These are phyloP conservation scores for Nepenthes alata DNA, from an alignment of 179 eudicot species.

Conservation along the genomic window DNA sequence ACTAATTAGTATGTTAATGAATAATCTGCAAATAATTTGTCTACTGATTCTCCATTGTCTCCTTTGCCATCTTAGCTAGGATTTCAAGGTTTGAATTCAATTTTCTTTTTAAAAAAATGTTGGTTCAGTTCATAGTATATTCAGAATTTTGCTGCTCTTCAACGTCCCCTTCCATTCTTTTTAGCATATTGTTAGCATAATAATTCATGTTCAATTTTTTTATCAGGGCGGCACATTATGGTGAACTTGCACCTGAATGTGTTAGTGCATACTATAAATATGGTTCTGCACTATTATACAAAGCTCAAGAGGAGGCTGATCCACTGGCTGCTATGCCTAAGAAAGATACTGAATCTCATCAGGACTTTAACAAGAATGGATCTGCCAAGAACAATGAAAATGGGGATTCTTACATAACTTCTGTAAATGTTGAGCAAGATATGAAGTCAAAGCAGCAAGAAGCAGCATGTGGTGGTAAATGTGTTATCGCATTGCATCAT, in stretches of 20 bases:
- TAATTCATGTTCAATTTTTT: not conserved
- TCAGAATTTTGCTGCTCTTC: too few relatives aligned
- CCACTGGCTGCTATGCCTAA: conserved; percentile 70
- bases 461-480: conserved; percentile 38
- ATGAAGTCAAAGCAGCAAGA: conserved; percentile 32
- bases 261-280: conserved; percentile 62
- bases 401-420: conserved; percentile 45
- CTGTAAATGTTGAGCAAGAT: conserved; percentile 32
- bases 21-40: too few relatives aligned
- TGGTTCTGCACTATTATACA: conserved; percentile 71
- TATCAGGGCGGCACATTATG: conserved; percentile 66
- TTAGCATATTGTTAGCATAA: not conserved
- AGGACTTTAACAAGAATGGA: conserved; percentile 38
- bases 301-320: conserved; percentile 97
- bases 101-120: too few relatives aligned
- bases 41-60: too few relatives aligned
- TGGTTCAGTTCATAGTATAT: too few relatives aligned
- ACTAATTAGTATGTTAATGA: too few relatives aligned
- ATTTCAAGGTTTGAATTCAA: too few relatives aligned
- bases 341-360: conserved; percentile 53
- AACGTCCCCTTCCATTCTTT: not conserved
- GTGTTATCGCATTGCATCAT: not conserved
- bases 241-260: conserved; percentile 91
- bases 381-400: conserved; percentile 22
- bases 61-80: too few relatives aligned